phyloP scores from a whole-genome alignment of 2,329 filamentous ascomycete genomes.

The Elsinoe australis region DNA sequence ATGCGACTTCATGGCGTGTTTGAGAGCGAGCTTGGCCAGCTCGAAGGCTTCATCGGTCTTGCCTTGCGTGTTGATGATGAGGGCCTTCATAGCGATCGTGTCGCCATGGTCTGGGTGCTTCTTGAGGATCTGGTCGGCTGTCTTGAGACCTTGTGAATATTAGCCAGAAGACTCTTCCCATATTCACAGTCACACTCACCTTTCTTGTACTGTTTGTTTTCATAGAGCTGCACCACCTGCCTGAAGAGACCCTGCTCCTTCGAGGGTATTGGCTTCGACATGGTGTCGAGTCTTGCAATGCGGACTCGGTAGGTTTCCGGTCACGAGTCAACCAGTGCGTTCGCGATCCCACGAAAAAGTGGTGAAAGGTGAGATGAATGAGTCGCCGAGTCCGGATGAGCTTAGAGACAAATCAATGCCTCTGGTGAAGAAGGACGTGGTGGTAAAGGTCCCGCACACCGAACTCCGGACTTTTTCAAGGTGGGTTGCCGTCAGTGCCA shows the following conservation, averaged over 20 bases:
- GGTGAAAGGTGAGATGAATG: neutral
- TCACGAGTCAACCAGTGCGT: neutral
- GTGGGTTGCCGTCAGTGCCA: slow-evolving; percentile 15
- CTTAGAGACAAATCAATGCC: slow-evolving; percentile 13
- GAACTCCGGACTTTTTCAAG: slow-evolving; percentile 8
- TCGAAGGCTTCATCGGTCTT: slow-evolving; percentile 91
- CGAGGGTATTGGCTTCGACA: slow-evolving; percentile 55
- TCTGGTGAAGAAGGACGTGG: neutral
- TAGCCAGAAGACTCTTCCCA: slow-evolving; percentile 23
- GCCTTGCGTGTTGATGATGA: slow-evolving; percentile 88
- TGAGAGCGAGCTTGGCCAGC: slow-evolving; percentile 83
- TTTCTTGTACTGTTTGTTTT: slow-evolving; percentile 97
- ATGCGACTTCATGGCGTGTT: slow-evolving; percentile 97
- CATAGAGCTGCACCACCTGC: slow-evolving; percentile 90
- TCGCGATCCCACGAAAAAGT: neutral
- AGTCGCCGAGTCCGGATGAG: neutral
- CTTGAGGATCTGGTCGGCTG: slow-evolving; percentile 89
- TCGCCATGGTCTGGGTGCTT: slow-evolving; percentile 96
- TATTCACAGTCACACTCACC: slow-evolving; percentile 35
- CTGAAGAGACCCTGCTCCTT: slow-evolving; percentile 95
- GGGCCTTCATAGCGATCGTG: slow-evolving; percentile 96
- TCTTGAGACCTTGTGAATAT: slow-evolving; percentile 64
- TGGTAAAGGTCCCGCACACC: neutral
- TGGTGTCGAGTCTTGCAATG: slow-evolving; percentile 9
- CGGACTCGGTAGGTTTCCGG: slow-evolving; percentile 8